Evolutionary conservation across 495 filamentous ascomycete genomes (phyloP), one percentile per base, ranked within the genome.

Genomic region (Entonaema liquescens): DNA sequence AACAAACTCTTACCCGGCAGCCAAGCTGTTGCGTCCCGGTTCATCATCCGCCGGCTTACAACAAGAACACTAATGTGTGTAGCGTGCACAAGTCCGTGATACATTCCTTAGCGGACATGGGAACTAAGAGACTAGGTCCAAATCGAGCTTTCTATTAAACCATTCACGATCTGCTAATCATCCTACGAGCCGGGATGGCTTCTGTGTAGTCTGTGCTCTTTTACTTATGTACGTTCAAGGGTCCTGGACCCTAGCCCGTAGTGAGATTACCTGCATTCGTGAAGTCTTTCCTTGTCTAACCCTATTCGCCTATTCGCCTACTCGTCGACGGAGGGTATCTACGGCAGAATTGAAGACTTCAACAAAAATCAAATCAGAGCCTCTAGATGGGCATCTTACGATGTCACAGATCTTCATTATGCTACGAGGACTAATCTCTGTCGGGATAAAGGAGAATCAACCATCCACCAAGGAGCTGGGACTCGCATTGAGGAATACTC

Each of bases 21-120:
- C 71, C 71, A 74, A 70, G 71, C 71, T 74, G 70, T 69, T 66
- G 58, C 65, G 70, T 69, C 70, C 70, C 70, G 70, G 70, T 66
- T 44, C 49, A 69, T 69, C 70, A 62, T 73, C 70, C 70, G 65
- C 59, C 65, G 65, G 65, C 57, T 68, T 17, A 47, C 42, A 35
- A 73, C 68, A 62, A 40, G 28, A 68, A 36, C 17, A 47, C 42
- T 47, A 47, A 47, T 47, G 7, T 21, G 42, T 47, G 42, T 9
- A 47, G 7, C 21, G 19, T 47, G 42, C 42, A 21, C 42, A 47
- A 47, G 21, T 19, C 61, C 52, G 70, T 65, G 70, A 69, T 68
- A 65, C 50, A 49, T 65, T 56, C 53, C 44, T 50, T 36, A 47
- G 65, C 60, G 62, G 70, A 55, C 38, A 66, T 66, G 11, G 35